Evolutionary conservation across 768 basidiomycete species (phyloP), one percentile per base, ranked within the genome.

Genomic region (Boletus subparvulus): DNA sequence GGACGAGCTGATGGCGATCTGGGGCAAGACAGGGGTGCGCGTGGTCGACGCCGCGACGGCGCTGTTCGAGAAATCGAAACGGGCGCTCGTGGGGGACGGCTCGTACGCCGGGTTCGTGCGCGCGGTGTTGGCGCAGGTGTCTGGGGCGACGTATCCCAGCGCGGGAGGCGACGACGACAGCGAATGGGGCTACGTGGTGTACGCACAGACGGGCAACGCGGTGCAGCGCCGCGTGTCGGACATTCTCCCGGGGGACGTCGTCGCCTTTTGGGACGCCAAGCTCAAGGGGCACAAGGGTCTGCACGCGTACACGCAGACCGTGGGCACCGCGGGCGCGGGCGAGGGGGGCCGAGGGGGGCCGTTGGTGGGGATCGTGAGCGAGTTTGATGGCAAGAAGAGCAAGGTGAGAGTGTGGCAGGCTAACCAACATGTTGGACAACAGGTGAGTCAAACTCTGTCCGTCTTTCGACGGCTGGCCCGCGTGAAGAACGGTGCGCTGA

Each of bases 331-430:
- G 3, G 78, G 26, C 26, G 26, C 26, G 26, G 26, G 70, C 39
- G 78, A 79, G 5, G 82, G 80, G 12, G 78, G 70, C 39, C 78
- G 79, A 3, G 82, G 80, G 12, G 76, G 77, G 5, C 81, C 84
- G 24, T 61, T 92, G 7, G 75, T 91, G 36, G 94, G 87, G 10
- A 75, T 97, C 44, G 83, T 95, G 51, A 80, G 78, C 47, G 94
- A 95, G 67, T 90, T 87, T 68, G 94, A 97, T 63, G 72, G 74
- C 39, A 94, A 91, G 83, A 95, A 94, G 78, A 82, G 81, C 58
- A 97, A 97, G 77, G 77, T 94, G 51, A 82, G 80, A 69, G 84
- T 91, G 43, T 87, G 87, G 70, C 92, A 95, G 70, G 93, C 93
- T 51, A 94, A 92, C 70, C 85, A 89, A 68, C 89, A 88, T 64